A percentile compares a stretch with the other conserved stretches of the same genome.
Evolutionary conservation across 176 grass and related monocot genomes (phyloP).

Genomic region (Coix lacrymajobi): DNA sequence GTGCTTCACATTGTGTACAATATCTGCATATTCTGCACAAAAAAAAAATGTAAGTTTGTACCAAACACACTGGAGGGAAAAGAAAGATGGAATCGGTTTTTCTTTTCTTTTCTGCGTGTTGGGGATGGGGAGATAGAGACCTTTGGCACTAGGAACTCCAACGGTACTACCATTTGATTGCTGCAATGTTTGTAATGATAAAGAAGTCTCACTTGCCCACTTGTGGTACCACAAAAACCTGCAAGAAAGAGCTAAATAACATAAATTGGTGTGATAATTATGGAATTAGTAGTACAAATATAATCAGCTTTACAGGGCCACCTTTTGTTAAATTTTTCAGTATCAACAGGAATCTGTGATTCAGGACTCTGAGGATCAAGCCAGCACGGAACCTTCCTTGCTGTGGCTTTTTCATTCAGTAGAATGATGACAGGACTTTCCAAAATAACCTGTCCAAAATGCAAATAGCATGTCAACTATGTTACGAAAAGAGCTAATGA

Average conservation of each 20-base stretch:
- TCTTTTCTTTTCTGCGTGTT: background rate
- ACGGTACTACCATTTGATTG: slow-evolving; percentile 5
- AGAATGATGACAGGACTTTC: slow-evolving; percentile 60
- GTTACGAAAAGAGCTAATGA: background rate
- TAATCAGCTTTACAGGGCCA: slow-evolving; percentile 12
- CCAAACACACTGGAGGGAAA: background rate
- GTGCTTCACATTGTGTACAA: slow-evolving; percentile 13
- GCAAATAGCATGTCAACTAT: slow-evolving; percentile 4
- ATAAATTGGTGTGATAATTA: slow-evolving; percentile 8
- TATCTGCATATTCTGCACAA: slow-evolving; percentile 30
- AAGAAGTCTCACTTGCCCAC: slow-evolving; percentile 59
- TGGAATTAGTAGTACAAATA: background rate
- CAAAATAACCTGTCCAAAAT: slow-evolving; percentile 54
- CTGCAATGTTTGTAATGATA: slow-evolving; percentile 31
- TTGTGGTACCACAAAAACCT: slow-evolving; percentile 70
- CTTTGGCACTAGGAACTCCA: slow-evolving; percentile 40
- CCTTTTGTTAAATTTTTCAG: slow-evolving; percentile 59
- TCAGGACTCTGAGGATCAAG: slow-evolving; percentile 67
- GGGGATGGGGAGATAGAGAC: background rate
- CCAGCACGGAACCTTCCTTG: slow-evolving; percentile 69
- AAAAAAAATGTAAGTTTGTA: background rate
- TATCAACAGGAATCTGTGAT: slow-evolving; percentile 64
- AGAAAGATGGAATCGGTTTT: background rate
- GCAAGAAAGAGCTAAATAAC: slow-evolving; percentile 10
- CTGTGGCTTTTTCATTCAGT: slow-evolving; percentile 48